A percentile compares a stretch with the other conserved stretches of the same genome.
Evolutionary conservation across 345 rosid genomes (phyloP).

Genomic region (Fremontodendron californicum): DNA sequence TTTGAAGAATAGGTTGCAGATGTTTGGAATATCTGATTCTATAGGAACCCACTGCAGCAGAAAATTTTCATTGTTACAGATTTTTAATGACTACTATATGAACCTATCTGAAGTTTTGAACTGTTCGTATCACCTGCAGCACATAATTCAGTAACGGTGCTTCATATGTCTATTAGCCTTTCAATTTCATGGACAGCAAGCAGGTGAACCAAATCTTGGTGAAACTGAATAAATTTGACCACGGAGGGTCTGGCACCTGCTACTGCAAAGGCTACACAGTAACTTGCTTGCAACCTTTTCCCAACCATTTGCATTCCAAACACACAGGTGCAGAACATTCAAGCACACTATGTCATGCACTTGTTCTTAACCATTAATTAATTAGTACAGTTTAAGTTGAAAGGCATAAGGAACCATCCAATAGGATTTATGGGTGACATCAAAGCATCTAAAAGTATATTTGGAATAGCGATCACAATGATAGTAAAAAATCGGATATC

Average conservation of each 20-base stretch:
- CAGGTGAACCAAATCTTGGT: slow-evolving; percentile 13
- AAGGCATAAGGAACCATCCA: no score
- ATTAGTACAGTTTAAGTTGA: no score
- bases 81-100: background rate
- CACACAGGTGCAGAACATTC: slow-evolving; percentile 5
- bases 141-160: slow-evolving; percentile 9
- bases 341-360: background rate
- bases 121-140: slow-evolving; percentile 9
- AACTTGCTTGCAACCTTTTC: slow-evolving; percentile 7
- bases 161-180: slow-evolving; percentile 6
- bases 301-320: slow-evolving; percentile 15
- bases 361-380: no score
- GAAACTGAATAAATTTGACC: slow-evolving; percentile 19
- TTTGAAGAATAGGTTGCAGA: slow-evolving; percentile 18
- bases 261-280: slow-evolving; percentile 3
- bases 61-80: background rate
- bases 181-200: slow-evolving; percentile 14
- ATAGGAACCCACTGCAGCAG: slow-evolving; percentile 3
- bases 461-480: no score
- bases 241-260: background rate
- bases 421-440: no score
- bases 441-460: no score
- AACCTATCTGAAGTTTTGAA: background rate
- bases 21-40: slow-evolving; percentile 2
- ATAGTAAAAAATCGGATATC: no score